Percentiles rank a stretch among this genome's conserved stretches.
phyloP scores from a whole-genome alignment of 2,329 filamentous ascomycete species.

The Cladobotryum mycophilum region DNA sequence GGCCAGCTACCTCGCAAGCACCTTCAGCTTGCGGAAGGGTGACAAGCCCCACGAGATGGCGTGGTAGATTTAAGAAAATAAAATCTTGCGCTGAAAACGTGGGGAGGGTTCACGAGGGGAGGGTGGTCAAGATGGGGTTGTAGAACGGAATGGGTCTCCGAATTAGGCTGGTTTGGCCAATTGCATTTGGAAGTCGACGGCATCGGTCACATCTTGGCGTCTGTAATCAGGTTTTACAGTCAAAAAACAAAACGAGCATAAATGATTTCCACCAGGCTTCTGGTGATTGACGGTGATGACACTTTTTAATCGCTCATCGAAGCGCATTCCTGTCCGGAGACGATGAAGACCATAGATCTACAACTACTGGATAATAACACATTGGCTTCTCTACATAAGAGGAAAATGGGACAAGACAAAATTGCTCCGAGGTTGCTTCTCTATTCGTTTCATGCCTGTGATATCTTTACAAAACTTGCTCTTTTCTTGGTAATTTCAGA shows the following conservation, averaged over 20 bases:
- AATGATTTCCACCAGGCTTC: slow-evolving; percentile 28
- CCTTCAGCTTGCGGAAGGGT: slow-evolving; percentile 98
- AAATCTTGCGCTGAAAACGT: slow-evolving; percentile 19
- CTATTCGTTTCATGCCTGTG: background rate
- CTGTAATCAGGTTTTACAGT: slow-evolving; percentile 61
- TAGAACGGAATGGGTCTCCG: slow-evolving; percentile 41
- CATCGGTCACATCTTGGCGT: slow-evolving; percentile 61
- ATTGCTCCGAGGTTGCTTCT: background rate
- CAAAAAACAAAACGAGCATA: slow-evolving; percentile 45
- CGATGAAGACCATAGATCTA: background rate
- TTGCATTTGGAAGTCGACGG: slow-evolving; percentile 61
- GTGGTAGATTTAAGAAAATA: slow-evolving; percentile 62
- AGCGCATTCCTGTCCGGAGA: background rate
- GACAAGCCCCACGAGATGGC: slow-evolving; percentile 99
- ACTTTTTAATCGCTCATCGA: background rate
- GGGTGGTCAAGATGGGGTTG: slow-evolving; percentile 28
- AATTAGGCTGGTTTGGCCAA: slow-evolving; percentile 54
- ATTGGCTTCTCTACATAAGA: no score
- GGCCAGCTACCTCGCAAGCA: slow-evolving; percentile 85
- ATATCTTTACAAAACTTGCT: background rate
- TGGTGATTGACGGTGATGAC: slow-evolving; percentile 28
- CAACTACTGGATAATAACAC: background rate
- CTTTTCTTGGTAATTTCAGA: background rate
- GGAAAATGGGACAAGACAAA: background rate
- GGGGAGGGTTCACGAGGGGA: slow-evolving; percentile 4